Evolutionary conservation across 495 filamentous ascomycete species (phyloP).

Genomic region (Neurospora hispaniola): DNA sequence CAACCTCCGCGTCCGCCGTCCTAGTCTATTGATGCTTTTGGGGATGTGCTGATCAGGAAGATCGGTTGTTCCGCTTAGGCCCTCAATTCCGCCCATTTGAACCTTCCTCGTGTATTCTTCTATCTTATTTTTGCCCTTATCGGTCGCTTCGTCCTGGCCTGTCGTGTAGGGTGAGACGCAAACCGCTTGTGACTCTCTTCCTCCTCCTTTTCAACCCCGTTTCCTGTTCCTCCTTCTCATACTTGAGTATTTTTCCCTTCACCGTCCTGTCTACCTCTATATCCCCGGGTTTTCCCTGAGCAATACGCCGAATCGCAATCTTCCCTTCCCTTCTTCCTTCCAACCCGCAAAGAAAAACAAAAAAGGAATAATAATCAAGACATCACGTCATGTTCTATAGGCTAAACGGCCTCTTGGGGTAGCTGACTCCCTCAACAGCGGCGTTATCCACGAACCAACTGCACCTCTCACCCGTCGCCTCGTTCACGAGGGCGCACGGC

Average conservation of each 20-base stretch:
- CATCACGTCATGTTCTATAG: constrained; percentile 8
- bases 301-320: background rate
- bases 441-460: constrained; percentile 88
- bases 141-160: background rate
- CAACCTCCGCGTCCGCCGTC: background rate
- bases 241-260: background rate
- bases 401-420: constrained; percentile 50
- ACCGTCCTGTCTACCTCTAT: background rate
- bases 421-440: constrained; percentile 74
- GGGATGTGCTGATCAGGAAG: background rate
- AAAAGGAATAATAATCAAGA: too few species aligned
- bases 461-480: constrained; percentile 67
- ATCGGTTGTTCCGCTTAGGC: background rate
- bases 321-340: background rate
- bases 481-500: constrained; percentile 81
- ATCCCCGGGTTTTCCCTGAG: background rate
- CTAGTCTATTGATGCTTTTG: background rate
- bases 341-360: background rate
- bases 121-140: background rate
- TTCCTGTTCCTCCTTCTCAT: background rate
- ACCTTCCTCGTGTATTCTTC: background rate
- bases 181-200: background rate
- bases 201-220: background rate
- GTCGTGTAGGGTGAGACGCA: background rate
- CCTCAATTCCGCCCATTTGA: background rate